Evolutionary conservation across 768 basidiomycete species (phyloP).

Genomic region (Tylopilus plumbeoviolaceoides): DNA sequence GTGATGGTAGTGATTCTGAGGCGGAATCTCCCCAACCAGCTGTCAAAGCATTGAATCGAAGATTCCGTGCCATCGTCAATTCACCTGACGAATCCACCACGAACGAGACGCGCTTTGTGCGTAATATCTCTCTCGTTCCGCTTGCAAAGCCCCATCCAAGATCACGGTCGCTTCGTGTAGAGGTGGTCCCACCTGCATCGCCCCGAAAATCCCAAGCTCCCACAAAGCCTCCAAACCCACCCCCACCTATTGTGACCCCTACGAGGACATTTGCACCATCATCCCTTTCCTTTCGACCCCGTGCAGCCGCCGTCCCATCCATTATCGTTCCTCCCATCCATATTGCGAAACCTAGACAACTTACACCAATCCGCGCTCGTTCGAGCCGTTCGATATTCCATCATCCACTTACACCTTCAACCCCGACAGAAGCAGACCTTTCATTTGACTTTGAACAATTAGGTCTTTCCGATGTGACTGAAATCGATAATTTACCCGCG

Average conservation of each 20-base stretch:
- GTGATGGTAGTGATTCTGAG: slow-evolving; percentile 21
- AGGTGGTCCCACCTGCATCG: slow-evolving; percentile 40
- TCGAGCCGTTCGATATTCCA: slow-evolving; percentile 33
- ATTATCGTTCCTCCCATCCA: slow-evolving; percentile 8
- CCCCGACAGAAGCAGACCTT: slow-evolving; percentile 47
- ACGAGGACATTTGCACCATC: not conserved
- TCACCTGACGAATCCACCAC: slow-evolving; percentile 49
- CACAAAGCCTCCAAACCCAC: slow-evolving; percentile 9
- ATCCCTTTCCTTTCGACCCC: not conserved
- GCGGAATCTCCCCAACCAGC: slow-evolving; percentile 16
- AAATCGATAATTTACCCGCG: slow-evolving; percentile 42
- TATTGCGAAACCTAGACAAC: slow-evolving; percentile 47
- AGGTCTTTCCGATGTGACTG: slow-evolving; percentile 45
- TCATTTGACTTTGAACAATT: slow-evolving; percentile 32
- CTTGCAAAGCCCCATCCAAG: slow-evolving; percentile 12
- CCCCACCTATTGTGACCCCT: not conserved
- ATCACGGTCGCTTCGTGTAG: slow-evolving; percentile 27
- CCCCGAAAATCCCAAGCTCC: slow-evolving; percentile 19
- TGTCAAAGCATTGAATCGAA: slow-evolving; percentile 12
- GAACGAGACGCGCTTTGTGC: slow-evolving; percentile 16
- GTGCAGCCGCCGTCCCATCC: slow-evolving; percentile 1
- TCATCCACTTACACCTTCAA: slow-evolving; percentile 51
- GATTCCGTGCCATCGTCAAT: slow-evolving; percentile 27
- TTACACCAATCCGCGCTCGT: slow-evolving; percentile 62
- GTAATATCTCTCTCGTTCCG: slow-evolving; percentile 3